A percentile compares a stretch with the other conserved stretches of the same genome.
Evolutionary conservation across 768 basidiomycete genomes (phyloP).

Genomic region (Trametes cinnabarina): DNA sequence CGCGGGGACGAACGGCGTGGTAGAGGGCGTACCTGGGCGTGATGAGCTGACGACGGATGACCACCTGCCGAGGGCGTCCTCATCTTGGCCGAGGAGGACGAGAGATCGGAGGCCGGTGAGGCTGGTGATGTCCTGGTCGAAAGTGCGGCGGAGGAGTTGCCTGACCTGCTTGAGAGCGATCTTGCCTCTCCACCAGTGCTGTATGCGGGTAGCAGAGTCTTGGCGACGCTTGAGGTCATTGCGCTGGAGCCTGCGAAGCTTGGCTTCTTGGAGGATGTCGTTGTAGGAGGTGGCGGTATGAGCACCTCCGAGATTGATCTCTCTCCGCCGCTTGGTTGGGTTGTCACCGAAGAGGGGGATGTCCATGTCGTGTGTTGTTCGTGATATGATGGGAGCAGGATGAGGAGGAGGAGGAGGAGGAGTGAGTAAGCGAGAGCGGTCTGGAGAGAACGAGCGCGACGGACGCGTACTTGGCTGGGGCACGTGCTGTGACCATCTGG

Average conservation of each 20-base stretch:
- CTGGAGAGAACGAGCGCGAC: neutral
- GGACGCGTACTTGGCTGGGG: slow-evolving; percentile 2
- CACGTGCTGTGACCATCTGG: neutral
- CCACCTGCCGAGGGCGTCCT: slow-evolving; percentile 48
- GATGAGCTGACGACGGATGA: slow-evolving; percentile 35
- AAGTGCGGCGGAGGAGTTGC: slow-evolving; percentile 44
- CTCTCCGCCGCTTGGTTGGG: slow-evolving; percentile 42
- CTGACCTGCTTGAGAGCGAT: slow-evolving; percentile 41
- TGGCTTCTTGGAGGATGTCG: slow-evolving; percentile 61
- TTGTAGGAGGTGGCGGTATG: slow-evolving; percentile 49
- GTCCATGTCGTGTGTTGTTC: slow-evolving; percentile 2
- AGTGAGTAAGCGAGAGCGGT: neutral
- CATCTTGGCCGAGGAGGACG: slow-evolving; percentile 56
- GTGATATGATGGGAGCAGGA: neutral
- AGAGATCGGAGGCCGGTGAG: slow-evolving; percentile 63
- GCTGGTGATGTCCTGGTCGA: slow-evolving; percentile 51
- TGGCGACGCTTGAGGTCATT: slow-evolving; percentile 50
- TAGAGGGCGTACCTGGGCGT: slow-evolving; percentile 27
- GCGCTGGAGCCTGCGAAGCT: slow-evolving; percentile 57
- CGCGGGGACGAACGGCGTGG: too few species aligned
- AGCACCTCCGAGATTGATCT: slow-evolving; percentile 76
- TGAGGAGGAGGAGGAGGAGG: neutral
- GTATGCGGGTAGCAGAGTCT: slow-evolving; percentile 60
- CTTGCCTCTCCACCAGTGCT: slow-evolving; percentile 67
- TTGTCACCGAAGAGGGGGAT: slow-evolving; percentile 44